Evolutionary conservation across 495 filamentous ascomycete species (phyloP), one percentile per base, ranked within the genome.

Genomic region (Penicillium coffeae): DNA sequence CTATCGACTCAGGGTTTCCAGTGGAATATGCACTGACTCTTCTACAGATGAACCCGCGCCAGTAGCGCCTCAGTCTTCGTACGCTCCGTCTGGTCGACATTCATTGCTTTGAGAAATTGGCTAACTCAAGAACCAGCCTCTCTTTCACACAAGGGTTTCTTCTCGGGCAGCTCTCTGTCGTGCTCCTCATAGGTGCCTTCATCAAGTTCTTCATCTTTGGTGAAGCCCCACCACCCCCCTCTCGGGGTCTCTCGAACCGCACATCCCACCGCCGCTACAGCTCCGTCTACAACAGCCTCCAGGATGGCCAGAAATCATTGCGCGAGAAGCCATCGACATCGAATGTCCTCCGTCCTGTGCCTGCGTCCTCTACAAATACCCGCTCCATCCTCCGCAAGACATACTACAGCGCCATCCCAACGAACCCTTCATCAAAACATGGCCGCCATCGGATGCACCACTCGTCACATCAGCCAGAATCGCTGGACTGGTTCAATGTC

Each of bases 191-290:
- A 50, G 89, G 89, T 41, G 86, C 85, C 54, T 98, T 98, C 74
- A 98, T 98, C 69, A 95, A 95, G 69, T 98, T 96, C 81, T 98
- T 98, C 82, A 96, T 98, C 67, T 97, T 98, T 59, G 93, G 93
- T 58, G 92, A 98, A 60, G 79, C 88, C 21, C 89, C 92, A 0
- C 86, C 85, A 1, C 79, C 89, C 34, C 90, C 93, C 37, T 83
- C 86, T 22, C 83, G 85, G 40, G 86, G 87, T 19, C 79, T 87
- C 38, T 81, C 87, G 52, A 82, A 88, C 76, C 51, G 84, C 77
- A 53, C 81, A 75, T 63, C 72, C 44, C 69, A 76, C 60, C 68
- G 66, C 66, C 83, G 85, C 53, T 87, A 86, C 22, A 78, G 86
- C 54, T 83, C 63, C 56, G 74, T 73, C 56, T 73, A 70, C 62